Evolutionary conservation across 768 basidiomycete species (phyloP), one percentile per base, ranked within the genome.

Genomic region (Suillus sp.): DNA sequence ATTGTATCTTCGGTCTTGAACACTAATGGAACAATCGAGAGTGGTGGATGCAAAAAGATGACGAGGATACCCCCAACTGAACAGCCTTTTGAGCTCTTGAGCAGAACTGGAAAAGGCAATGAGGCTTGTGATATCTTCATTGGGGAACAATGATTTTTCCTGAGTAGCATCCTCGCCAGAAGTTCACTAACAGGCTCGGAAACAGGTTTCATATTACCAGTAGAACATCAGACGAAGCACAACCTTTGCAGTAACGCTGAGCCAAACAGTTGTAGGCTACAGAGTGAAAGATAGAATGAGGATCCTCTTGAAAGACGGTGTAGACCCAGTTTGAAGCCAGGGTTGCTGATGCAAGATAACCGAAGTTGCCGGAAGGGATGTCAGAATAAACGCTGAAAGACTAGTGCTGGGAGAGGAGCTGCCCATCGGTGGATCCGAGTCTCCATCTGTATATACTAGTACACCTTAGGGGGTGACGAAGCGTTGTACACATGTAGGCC

Each of bases 1-100:
- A 3, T 38, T 25, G n/a, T 71, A 77, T 18, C 68, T 64, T 10
- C 76, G 75, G 63, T 80, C 77, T 62, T 80, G 79, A 63, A 77
- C 59, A 60, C 81, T 81, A 56, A 34, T 37, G 42, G 48, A 55
- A n/a, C 14, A 25, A 27, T 53, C 69, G 62, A 69, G 67, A 35
- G 10, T 18, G 20, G 13, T 32, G 42, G 3, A 11, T 34, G 51
- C 6, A 2, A 13, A 13, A 43, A 50, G 48, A 42, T 53, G 30
- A n/a, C 40, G 47, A 14, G 7, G 13, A 20, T 69, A 70, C 70
- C 67, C 71, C 70, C 63, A 71, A 48, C 69, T 70, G 30, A 62
- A 70, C 1, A 71, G 16, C 1, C 53, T 50, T 13, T 70, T 67
- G 5, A 71, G n/a, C 14, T 66, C 61, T 45, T 30, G 53, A 45